Base-by-base conservation (phyloP, 805 yeast species). In the Ogataea nitratoaversa region DNA sequence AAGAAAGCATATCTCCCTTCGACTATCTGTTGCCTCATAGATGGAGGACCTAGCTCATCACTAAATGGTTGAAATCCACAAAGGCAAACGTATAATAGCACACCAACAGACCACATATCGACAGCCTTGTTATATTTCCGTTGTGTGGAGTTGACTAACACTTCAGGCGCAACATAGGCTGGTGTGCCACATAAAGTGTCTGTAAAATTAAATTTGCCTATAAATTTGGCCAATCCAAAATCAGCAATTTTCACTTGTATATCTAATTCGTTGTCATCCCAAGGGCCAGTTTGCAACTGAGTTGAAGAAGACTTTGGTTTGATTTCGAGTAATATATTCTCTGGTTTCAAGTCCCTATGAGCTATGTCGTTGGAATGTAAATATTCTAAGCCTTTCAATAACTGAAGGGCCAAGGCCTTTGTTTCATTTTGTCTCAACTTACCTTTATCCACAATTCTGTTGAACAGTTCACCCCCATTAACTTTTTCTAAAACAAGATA, bases 281-380 rank as follows among this genome's bases (percentile, higher is more conserved):
- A 77, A 0, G 82, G 82, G 1, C 78, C 78, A 3, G 56, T 54
- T 34, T 50, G 59, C 9, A 19, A 32, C 36, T 38, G 38, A 3
- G 19, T 9, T 2, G 29, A 23, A 13, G 42, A 34, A 1, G 24
- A 20, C 13, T 54, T 40, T 12, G 51, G 78, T 2, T 67, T 68
- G 14, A 83, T 78, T 44, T 72, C 78, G 63, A 47, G 67, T 34
- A 91, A 70, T 28, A 91, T 67, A 57, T 91, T 91, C 8, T 95
- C 95, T 1, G 99, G 99, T 63, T 93, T 91, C 53, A 91, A 70
- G 63, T 91, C 98, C 38, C 99, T 75, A 63, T 93, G 98, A 39
- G 91, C 76, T 20, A 91, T 96, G 56, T 88, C 95, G 9, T 95
- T 95, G 5, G 89, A 78, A 60, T 91, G 99, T 43, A 91, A 79